A percentile compares a stretch with the other conserved stretches of the same genome.
Evolutionary conservation across 495 filamentous ascomycete genomes (phyloP).

Genomic region (Penicillium antarcticum): DNA sequence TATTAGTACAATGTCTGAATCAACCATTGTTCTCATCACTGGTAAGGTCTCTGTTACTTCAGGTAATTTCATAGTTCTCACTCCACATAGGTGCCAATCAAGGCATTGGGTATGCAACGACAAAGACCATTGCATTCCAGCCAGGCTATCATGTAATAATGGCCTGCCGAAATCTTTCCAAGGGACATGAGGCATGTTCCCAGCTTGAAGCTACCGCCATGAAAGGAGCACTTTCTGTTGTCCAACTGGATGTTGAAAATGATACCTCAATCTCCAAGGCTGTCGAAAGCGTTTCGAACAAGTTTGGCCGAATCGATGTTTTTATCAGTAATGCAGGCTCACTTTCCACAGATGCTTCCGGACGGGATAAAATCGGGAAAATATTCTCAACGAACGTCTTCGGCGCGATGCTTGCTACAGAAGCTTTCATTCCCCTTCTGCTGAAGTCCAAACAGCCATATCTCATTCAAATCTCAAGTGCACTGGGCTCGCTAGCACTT

Average conservation of each 20-base stretch:
- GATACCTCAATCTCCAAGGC: conserved; percentile 30
- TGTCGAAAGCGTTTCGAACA: conserved; percentile 8
- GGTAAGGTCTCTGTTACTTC: neutral
- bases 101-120: conserved; percentile 27
- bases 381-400: conserved; percentile 39
- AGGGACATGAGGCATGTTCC: conserved; percentile 18
- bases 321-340: conserved; percentile 37
- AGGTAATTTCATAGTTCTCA: neutral
- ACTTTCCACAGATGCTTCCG: neutral
- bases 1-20: neutral
- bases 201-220: conserved; percentile 7
- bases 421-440: conserved; percentile 38
- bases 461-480: conserved; percentile 36
- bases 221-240: conserved; percentile 19
- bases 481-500: conserved; percentile 30
- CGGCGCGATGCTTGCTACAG: conserved; percentile 31
- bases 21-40: conserved; percentile 1
- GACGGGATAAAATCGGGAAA: conserved; percentile 22
- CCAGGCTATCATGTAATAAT: conserved; percentile 26
- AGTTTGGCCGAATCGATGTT: conserved; percentile 28
- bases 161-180: conserved; percentile 22
- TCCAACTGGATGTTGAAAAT: conserved; percentile 26
- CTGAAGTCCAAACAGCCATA: conserved; percentile 31
- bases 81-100: conserved; percentile 24
- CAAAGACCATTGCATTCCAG: conserved; percentile 17